Conservation (phyloP, 306 rosid species). For the Pyrus communis region DNA sequence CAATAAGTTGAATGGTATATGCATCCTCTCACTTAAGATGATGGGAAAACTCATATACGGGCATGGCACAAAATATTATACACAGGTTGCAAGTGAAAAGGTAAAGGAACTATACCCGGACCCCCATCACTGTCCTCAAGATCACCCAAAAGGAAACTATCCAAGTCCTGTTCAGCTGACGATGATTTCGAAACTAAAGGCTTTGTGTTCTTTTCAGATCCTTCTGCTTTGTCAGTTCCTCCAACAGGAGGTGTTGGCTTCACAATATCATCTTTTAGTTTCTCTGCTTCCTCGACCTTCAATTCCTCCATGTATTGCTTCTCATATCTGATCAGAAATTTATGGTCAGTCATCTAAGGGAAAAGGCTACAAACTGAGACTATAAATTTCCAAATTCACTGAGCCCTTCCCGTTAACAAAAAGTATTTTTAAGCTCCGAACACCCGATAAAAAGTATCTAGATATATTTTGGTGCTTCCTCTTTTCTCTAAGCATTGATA, state of each 20-base stretch:
- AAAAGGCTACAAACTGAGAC: not conserved
- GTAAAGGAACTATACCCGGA: constrained; percentile 40
- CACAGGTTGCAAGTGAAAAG: constrained; percentile 1
- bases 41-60: not conserved
- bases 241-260: constrained; percentile 42
- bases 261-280: constrained; percentile 31
- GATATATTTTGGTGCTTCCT: not conserved
- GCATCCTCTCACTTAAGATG: not conserved
- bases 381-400: not conserved
- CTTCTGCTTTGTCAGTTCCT: constrained; percentile 51
- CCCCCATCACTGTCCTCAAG: constrained; percentile 92
- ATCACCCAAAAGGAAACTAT: constrained; percentile 90
- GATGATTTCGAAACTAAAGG: constrained; percentile 51
- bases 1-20: not conserved
- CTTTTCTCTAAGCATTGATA: not conserved
- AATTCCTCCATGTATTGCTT: constrained; percentile 76
- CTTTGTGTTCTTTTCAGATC: constrained; percentile 38
- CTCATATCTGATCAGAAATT: constrained; percentile 56
- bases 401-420: not conserved
- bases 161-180: constrained; percentile 78
- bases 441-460: not conserved
- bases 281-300: constrained; percentile 59
- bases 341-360: not conserved
- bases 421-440: not conserved
- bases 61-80: not conserved